Base-by-base conservation (phyloP, 805 yeast species). In the Debaryomyces hansenii region DNA sequence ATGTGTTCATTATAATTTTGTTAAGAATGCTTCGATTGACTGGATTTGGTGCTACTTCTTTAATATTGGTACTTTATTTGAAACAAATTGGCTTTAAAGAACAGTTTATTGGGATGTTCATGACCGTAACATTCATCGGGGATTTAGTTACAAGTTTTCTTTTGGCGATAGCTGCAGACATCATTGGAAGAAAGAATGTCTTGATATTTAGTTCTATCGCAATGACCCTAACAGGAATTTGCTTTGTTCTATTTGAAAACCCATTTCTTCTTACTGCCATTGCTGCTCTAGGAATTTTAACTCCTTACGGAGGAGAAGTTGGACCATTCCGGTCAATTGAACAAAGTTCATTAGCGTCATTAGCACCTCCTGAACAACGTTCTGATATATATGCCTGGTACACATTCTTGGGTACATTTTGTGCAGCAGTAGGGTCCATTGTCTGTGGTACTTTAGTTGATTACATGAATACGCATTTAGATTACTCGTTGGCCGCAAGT, bases 381-480 rank as follows among this genome's bases (percentile, higher is more conserved):
- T 69, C 83, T 0, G 84, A 80, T 53, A 64, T 78, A n/a, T 80
- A 74, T 53, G 78, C 83, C 6, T 80, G 84, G 84, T 80, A 79
- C 55, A 69, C 73, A 0, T 73, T 80, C 52, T 56, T 76, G 32
- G 84, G 83, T 0, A 66, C 71, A 2, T 54, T 77, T 20, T 71
- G 79, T 15, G 65, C 71, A 20, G 81, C 83, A 0, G 12, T 74
- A 8, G 84, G 83, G 0, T 67, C 75, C 4, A 57, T 75, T 5
- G 35, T 62, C 2, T 67, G 72, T 31, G 84, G 83, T 0, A 27
- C 27, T 15, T 40, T 58, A 32, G 54, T 65, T 14, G 62, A 58
- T 31, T 51, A 37, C 14, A 37, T 53, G 11, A 48, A 49, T 7
- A 36, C 49, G 6, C 12, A 4, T 3, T 48, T 53, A 29, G 57